These are phyloP conservation scores for Kluyveromyces siamensis DNA, from an alignment of 805 yeast species.

Conservation along the genomic window DNA sequence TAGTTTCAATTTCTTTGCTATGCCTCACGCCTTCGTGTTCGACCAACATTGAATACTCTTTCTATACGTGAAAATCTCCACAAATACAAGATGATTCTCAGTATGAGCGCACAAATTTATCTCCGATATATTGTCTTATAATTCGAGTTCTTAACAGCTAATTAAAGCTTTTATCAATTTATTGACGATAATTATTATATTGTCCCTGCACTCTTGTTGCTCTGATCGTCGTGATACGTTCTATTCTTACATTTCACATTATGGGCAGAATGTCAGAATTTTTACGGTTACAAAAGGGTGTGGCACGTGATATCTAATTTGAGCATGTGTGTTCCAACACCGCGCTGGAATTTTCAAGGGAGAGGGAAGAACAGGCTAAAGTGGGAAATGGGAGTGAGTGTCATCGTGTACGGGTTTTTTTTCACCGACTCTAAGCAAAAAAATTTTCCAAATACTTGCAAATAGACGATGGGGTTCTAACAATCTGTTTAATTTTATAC, in stretches of 20 bases:
- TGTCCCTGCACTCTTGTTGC: no score
- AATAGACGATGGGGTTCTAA: not conserved
- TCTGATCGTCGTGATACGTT: no score
- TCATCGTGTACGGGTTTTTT: not conserved
- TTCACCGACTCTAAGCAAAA: slow-evolving; percentile 1
- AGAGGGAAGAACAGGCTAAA: not conserved
- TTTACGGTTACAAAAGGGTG: no score
- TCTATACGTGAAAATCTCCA: not conserved
- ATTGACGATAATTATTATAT: no score
- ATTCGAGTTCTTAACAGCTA: not conserved
- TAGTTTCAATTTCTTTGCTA: not conserved
- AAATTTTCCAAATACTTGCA: not conserved
- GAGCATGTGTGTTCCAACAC: no score
- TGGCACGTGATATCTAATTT: not conserved
- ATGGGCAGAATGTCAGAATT: no score
- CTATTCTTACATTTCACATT: no score
- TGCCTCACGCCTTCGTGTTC: not conserved
- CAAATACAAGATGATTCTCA: not conserved
- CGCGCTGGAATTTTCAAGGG: not conserved
- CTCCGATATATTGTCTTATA: not conserved
- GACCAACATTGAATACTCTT: not conserved
- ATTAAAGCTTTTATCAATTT: no score
- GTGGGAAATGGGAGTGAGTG: not conserved
- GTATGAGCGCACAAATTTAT: not conserved
- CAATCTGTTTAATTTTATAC: not conserved